Base-by-base conservation (phyloP, 352 stramenopile genomes). In the Globisporangium middletonii region DNA sequence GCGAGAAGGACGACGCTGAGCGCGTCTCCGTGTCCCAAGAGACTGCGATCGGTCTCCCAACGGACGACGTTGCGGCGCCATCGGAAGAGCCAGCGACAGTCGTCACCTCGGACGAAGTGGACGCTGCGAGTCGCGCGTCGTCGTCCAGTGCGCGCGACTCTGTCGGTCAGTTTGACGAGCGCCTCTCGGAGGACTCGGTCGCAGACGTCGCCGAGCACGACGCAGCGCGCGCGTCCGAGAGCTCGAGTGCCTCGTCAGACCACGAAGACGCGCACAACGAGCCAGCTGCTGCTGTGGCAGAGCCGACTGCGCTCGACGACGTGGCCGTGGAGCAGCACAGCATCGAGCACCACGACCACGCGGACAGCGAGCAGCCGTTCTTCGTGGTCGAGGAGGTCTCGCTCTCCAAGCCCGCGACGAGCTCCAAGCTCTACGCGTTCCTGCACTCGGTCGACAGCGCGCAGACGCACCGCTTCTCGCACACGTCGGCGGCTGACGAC, bases 341-440 rank as follows among this genome's bases (percentile, higher is more conserved):
- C 28, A 60, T 67, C 30, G 57, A 64, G 23, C 57, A 64, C 33
- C 62, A 68, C 37, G 62, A 68, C 48, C 62, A 69, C 47, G 51
- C 52, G 4, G 62, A 69, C 50, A 61, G 65, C 47, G 66, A 73
- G 30, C 66, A 73, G 45, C 64, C 66, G 7, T 73, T 73, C 63
- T 73, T 73, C 26, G 66, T 73, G 4, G 66, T 73, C 27, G 66
- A 73, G 28, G 66, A 73, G 30, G 66, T 70, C 12, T 70, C 62
- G 12, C 23, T 71, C 11, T 52, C 59, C 30, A 64, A 69, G 33
- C 57, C 65, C 15, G 60, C 73, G 5, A 53, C 59, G 27, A 80
- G 57, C 48, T 60, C 71, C 19, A 88, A 86, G 64, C 59, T 85
- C 33, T 64, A 80, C 46, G 77, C 75, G 8, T 85, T 86, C 60